Evolutionary conservation across 2,329 filamentous ascomycete genomes (phyloP).

Genomic region (Xylariales sp.): DNA sequence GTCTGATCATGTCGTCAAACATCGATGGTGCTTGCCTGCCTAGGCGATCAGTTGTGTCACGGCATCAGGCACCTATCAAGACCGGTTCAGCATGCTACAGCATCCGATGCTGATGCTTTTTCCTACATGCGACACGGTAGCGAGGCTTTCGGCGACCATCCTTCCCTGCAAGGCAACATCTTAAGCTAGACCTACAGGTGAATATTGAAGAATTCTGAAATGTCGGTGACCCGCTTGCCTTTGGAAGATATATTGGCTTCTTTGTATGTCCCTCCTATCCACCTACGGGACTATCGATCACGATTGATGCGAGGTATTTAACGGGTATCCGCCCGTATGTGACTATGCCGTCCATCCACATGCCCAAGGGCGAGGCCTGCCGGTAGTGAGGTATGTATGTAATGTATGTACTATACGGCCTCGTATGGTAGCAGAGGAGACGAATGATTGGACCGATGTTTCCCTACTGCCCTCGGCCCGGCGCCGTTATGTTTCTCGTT

Average conservation of each 20-base stretch:
- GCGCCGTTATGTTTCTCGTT: slow-evolving; percentile 17
- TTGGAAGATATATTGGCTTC: background rate
- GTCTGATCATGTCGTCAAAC: background rate
- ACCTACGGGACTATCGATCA: background rate
- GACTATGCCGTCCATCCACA: background rate
- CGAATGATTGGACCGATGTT: slow-evolving; percentile 8
- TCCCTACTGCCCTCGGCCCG: background rate
- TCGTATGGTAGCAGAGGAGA: background rate
- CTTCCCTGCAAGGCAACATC: background rate
- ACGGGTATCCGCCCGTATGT: background rate
- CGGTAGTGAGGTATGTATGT: too few species aligned
- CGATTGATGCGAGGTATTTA: background rate
- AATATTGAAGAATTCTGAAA: slow-evolving; percentile 1
- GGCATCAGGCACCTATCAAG: slow-evolving; percentile 5
- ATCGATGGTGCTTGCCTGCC: background rate
- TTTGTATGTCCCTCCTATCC: background rate
- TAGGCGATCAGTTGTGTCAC: slow-evolving; percentile 2
- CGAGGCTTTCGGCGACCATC: background rate
- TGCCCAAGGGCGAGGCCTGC: background rate
- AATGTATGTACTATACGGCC: background rate
- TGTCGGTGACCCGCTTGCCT: slow-evolving; percentile 9
- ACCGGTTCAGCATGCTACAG: slow-evolving; percentile 1
- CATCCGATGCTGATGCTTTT: slow-evolving; percentile 17
- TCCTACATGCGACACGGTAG: slow-evolving; percentile 8
- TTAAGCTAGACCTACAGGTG: background rate